Evolutionary conservation across 106 monocot genomes (phyloP), one percentile per base, ranked within the genome.

Genomic region (Acanthochlamys bracteata): DNA sequence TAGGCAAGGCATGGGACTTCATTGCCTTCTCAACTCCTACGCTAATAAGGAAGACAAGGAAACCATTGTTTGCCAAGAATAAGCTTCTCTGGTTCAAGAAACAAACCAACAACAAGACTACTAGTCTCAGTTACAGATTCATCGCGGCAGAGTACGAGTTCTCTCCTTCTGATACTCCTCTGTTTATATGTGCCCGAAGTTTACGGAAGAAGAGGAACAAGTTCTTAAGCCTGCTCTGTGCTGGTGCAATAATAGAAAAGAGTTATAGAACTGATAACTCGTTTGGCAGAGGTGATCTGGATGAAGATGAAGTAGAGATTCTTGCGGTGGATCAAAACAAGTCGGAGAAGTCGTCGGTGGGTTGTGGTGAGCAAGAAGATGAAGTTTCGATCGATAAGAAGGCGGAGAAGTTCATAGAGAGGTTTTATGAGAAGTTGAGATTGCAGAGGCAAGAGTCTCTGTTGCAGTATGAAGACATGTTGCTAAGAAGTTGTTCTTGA

Each of bases 351-450:
- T 49, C 10, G 58, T 7, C 17, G 63, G 26, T 24, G 19, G 27
- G 33, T 60, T 45, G 61, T 16, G 86, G 72, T 12, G 86, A 76
- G 0, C 82, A 67, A 7, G 61, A 46, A 10, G 46, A 39, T 14
- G 49, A 49, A 17, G 17, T 17, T 4, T 77, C 77, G 9, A 74
- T 90, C 0, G 83, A 90, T 33, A 25, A 55, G 46, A 75, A 75
- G 56, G 90, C 90, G 2, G 83, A 90, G 70, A 78, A 55, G 60
- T 90, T 90, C 73, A 90, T 90, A 41, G 56, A 86, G 79, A 83
- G 66, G 76, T 86, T 86, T 41, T 84, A 91, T 39, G 68, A 83
- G 74, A 74, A 86, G 68, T 81, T 86, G 66, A 83, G 83, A 66
- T 66, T 78, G 39, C 78, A 91, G 67, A 83, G 79, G 57, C 76